phyloP scores from a whole-genome alignment of 768 basidiomycete species.

The Naematelia aurantialba region DNA sequence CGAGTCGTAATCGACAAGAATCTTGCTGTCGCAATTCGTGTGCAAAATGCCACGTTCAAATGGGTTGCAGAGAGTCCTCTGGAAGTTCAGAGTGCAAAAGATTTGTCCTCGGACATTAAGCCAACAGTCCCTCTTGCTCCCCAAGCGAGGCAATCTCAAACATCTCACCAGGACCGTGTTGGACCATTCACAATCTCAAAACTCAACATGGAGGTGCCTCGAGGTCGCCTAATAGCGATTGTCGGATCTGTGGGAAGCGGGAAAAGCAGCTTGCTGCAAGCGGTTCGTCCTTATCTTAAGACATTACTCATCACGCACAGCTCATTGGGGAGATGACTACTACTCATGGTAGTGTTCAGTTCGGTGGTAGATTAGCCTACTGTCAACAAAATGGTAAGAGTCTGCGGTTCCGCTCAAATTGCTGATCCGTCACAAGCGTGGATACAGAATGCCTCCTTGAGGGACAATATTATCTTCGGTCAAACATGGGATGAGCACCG shows the following conservation, averaged over 20 bases:
- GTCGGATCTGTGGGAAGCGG: constrained; percentile 69
- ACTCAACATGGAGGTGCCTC: constrained; percentile 57
- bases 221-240: constrained; percentile 62
- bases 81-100: constrained; percentile 9
- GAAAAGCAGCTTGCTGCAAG: constrained; percentile 53
- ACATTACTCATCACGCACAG: constrained; percentile 33
- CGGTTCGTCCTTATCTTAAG: constrained; percentile 20
- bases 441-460: constrained; percentile 65
- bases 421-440: constrained; percentile 54
- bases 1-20: constrained; percentile 53
- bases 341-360: constrained; percentile 56
- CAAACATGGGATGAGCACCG: constrained; percentile 61
- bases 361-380: constrained; percentile 66
- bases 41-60: constrained; percentile 60
- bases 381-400: constrained; percentile 59
- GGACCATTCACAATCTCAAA: constrained; percentile 58
- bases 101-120: constrained; percentile 21
- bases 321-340: constrained; percentile 69
- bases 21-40: constrained; percentile 57
- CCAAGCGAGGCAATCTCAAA: constrained; percentile 6
- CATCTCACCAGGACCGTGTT: constrained; percentile 10
- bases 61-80: constrained; percentile 57
- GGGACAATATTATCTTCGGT: constrained; percentile 68
- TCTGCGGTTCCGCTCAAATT: constrained; percentile 1
- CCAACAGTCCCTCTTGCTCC: background rate